A percentile compares a stretch with the other conserved stretches of the same genome.
phyloP scores from a whole-genome alignment of 805 yeast genomes.

The Maudiozyma barnettii region DNA sequence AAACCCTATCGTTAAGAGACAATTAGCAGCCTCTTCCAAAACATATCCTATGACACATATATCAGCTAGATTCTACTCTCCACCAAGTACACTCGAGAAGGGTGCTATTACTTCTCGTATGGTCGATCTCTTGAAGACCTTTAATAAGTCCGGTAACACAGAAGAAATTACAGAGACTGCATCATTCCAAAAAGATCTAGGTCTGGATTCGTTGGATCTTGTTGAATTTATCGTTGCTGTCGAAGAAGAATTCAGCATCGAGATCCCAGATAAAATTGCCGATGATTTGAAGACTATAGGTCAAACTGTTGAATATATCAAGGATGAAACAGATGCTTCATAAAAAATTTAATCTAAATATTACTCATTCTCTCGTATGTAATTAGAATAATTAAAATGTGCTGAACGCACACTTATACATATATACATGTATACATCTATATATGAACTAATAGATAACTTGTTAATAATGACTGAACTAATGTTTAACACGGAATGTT shows the following conservation, averaged over 20 bases:
- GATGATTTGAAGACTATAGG: conserved; percentile 88
- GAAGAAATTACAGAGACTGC: conserved; percentile 33
- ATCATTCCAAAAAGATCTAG: conserved; percentile 45
- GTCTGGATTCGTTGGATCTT: conserved; percentile 79
- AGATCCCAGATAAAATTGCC: conserved; percentile 81
- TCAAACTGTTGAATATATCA: conserved; percentile 80
- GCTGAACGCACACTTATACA: too few relatives aligned
- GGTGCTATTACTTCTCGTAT: conserved; percentile 79
- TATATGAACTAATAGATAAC: not conserved
- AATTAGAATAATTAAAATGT: not conserved
- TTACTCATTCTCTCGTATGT: not conserved
- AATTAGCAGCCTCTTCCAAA: not conserved
- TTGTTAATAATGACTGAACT: not conserved
- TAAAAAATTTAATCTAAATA: not conserved
- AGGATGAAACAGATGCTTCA: conserved; percentile 2
- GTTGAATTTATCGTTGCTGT: conserved; percentile 93
- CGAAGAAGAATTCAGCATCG: conserved; percentile 83
- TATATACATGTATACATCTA: not conserved
- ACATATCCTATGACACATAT: not conserved
- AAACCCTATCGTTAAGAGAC: not conserved
- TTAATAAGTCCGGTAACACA: conserved; percentile 48
- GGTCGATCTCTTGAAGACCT: conserved; percentile 58
- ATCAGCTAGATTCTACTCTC: conserved; percentile 8
- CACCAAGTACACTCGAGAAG: conserved; percentile 36
- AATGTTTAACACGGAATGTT: too few relatives aligned